Conservation (phyloP, 208 protist species). For the Strigomonas culicis region DNA sequence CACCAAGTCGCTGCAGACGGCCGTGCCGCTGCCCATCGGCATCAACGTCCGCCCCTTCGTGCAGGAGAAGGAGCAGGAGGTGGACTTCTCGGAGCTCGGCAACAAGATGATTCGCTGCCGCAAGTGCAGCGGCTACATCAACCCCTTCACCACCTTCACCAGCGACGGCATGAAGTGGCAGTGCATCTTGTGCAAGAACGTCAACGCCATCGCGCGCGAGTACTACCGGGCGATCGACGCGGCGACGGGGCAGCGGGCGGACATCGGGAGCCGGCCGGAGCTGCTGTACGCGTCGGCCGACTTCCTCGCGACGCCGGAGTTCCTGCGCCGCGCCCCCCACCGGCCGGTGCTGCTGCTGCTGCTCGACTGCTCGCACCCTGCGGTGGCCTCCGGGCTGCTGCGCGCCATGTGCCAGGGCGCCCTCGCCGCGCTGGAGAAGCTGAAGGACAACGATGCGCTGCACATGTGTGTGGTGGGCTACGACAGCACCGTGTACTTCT, state of each 20-base stretch:
- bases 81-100: slow-evolving; percentile 59
- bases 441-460: slow-evolving; percentile 81
- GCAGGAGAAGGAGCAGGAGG: slow-evolving; percentile 47
- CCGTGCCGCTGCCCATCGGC: slow-evolving; percentile 70
- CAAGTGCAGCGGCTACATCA: slow-evolving; percentile 96
- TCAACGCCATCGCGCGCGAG: slow-evolving; percentile 86
- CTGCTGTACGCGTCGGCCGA: slow-evolving; percentile 88
- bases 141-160: slow-evolving; percentile 95
- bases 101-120: slow-evolving; percentile 79
- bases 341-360: slow-evolving; percentile 94
- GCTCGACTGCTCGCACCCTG: slow-evolving; percentile 93
- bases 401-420: slow-evolving; percentile 56
- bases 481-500: slow-evolving; percentile 92
- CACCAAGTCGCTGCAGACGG: slow-evolving; percentile 52
- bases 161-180: slow-evolving; percentile 91
- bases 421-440: slow-evolving; percentile 60
- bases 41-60: slow-evolving; percentile 77
- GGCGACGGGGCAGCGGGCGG: slow-evolving; percentile 72
- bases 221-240: slow-evolving; percentile 87
- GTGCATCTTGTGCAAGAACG: slow-evolving; percentile 93
- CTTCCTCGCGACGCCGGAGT: slow-evolving; percentile 94
- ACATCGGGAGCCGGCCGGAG: slow-evolving; percentile 86
- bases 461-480: slow-evolving; percentile 79
- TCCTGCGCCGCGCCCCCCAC: slow-evolving; percentile 89
- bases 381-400: slow-evolving; percentile 87